Conservation (phyloP, 495 filamentous ascomycete genomes). For the Aspergillus coremiiformis region DNA sequence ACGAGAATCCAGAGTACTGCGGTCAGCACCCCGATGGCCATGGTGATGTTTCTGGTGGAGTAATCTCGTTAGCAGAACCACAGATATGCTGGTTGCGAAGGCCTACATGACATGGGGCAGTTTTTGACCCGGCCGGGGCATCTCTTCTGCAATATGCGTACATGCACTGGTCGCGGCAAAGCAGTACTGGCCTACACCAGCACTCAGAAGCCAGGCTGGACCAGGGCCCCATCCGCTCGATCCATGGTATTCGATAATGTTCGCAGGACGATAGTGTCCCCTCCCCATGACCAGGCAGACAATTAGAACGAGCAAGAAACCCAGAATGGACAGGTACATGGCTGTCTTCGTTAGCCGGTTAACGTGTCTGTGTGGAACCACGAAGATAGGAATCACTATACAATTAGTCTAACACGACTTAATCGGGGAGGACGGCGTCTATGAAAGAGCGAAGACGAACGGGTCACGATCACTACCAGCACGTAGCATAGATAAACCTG, state of each 20-base stretch:
- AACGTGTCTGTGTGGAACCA: constrained; percentile 6
- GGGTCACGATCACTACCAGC: constrained; percentile 7
- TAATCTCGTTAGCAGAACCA: neutral
- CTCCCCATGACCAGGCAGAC: constrained; percentile 15
- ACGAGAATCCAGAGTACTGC: constrained; percentile 23
- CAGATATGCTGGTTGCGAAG: neutral
- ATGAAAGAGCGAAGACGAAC: constrained; percentile 1
- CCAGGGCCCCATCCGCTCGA: constrained; percentile 20
- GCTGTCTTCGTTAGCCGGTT: constrained; percentile 15
- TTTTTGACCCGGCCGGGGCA: constrained; percentile 17
- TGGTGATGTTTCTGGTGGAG: constrained; percentile 16
- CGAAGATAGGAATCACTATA: constrained; percentile 16
- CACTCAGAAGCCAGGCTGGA: constrained; percentile 20
- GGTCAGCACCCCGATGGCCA: constrained; percentile 20
- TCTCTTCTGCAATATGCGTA: constrained; percentile 25
- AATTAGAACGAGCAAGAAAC: constrained; percentile 9
- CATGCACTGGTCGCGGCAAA: constrained; percentile 7
- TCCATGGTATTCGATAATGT: constrained; percentile 14
- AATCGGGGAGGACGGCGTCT: too few species aligned
- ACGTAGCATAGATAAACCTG: constrained; percentile 23
- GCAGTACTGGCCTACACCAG: constrained; percentile 14
- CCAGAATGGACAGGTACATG: constrained; percentile 16
- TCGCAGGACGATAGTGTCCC: constrained; percentile 10
- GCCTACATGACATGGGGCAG: constrained; percentile 21
- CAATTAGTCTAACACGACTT: too few species aligned